Evolutionary conservation across 805 yeast genomes (phyloP).

Genomic region (Metschnikowia proteae): DNA sequence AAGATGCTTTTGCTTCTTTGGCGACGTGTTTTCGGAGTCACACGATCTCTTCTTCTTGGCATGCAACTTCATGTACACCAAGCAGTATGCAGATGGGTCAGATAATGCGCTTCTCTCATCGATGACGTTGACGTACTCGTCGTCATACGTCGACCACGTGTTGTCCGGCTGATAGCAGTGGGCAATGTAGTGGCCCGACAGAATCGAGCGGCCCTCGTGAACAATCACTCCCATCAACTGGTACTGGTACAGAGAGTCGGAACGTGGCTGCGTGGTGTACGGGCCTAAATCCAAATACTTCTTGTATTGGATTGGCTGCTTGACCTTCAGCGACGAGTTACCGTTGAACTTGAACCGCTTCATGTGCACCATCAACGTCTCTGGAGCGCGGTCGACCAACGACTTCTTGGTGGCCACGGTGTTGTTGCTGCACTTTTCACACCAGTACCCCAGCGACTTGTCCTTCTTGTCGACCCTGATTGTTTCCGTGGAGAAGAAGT

Average conservation of each 20-base stretch:
- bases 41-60: constrained; percentile 37
- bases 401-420: constrained; percentile 77
- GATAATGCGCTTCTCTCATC: constrained; percentile 69
- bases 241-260: constrained; percentile 38
- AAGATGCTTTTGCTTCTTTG: constrained; percentile 1
- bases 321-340: constrained; percentile 74
- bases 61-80: constrained; percentile 76
- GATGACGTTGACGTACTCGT: constrained; percentile 75
- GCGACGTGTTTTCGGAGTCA: neutral
- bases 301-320: constrained; percentile 80
- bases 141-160: constrained; percentile 91
- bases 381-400: constrained; percentile 79
- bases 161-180: constrained; percentile 91
- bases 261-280: constrained; percentile 34
- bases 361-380: constrained; percentile 79
- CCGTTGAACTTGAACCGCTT: constrained; percentile 90
- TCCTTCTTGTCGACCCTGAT: constrained; percentile 65
- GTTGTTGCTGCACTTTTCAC: constrained; percentile 77
- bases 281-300: constrained; percentile 68
- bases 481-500: constrained; percentile 79
- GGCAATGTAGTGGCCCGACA: constrained; percentile 90
- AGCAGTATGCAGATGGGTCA: constrained; percentile 87
- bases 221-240: constrained; percentile 80
- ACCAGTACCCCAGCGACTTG: constrained; percentile 69
- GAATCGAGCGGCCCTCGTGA: constrained; percentile 90